Evolutionary conservation across 2,329 filamentous ascomycete species (phyloP).

Genomic region (Diaporthe citri): DNA sequence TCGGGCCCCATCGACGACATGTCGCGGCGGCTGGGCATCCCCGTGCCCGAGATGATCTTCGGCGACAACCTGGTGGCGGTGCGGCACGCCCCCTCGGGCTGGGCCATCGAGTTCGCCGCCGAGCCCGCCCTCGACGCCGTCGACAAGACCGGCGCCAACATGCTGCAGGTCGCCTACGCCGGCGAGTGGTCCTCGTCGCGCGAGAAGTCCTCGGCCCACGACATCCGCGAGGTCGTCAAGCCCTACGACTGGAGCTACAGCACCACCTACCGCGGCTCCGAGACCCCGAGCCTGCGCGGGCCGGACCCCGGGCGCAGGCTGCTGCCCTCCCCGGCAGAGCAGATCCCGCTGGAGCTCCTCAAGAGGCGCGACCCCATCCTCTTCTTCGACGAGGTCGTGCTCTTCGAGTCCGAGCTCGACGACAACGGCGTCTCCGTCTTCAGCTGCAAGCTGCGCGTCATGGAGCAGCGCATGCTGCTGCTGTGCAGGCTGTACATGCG

Average conservation of each 20-base stretch:
- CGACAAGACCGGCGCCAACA: slow-evolving; percentile 91
- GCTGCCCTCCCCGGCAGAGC: no score
- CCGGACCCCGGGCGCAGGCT: slow-evolving; percentile 28
- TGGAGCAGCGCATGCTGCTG: slow-evolving; percentile 88
- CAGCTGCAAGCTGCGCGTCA: slow-evolving; percentile 92
- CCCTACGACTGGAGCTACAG: slow-evolving; percentile 99
- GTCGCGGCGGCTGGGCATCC: slow-evolving; percentile 82
- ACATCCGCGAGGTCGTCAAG: slow-evolving; percentile 93
- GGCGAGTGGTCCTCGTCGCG: slow-evolving; percentile 79
- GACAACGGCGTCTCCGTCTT: slow-evolving; percentile 96
- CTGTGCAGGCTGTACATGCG: slow-evolving; percentile 92
- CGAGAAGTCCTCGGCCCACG: slow-evolving; percentile 84
- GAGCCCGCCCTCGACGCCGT: slow-evolving; percentile 90
- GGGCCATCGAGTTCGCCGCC: slow-evolving; percentile 85
- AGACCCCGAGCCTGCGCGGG: slow-evolving; percentile 44
- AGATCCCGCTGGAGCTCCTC: slow-evolving; percentile 88
- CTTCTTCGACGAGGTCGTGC: slow-evolving; percentile 95
- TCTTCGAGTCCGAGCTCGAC: slow-evolving; percentile 97
- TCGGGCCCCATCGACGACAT: slow-evolving; percentile 90
- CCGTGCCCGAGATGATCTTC: slow-evolving; percentile 98
- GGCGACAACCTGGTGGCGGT: slow-evolving; percentile 90
- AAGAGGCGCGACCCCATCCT: slow-evolving; percentile 92
- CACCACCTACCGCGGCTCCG: slow-evolving; percentile 84
- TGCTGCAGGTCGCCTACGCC: slow-evolving; percentile 95
- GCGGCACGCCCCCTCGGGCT: slow-evolving; percentile 79